Evolutionary conservation across 768 basidiomycete species (phyloP), one percentile per base, ranked within the genome.

Genomic region (Boletales sp.): DNA sequence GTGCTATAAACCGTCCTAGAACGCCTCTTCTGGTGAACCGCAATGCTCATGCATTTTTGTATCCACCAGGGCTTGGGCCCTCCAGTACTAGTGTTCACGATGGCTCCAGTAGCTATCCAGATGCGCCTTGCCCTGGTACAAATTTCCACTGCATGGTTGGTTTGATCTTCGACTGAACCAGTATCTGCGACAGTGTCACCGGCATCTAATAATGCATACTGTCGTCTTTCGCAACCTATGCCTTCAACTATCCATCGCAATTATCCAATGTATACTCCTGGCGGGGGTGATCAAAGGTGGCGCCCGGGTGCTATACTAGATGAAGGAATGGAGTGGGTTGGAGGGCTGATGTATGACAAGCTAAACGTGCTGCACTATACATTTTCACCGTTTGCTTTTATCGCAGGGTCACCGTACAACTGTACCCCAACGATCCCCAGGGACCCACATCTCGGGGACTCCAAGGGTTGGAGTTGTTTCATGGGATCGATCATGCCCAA

Each of bases 221-320:
- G 72, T 33, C 74, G 69, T 28, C 67, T 87, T 48, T 73, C 64
- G 11, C 72, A 78, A 47, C 89, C 89, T 4, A 63, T 74, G 15
- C 89, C 90, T 31, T 71, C 78, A 4, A 58, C 55, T 13, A 72
- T 71, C 4, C 81, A 88, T 61, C 56, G 63, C 15, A 79, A 82
- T 45, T 91, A 90, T 67, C 90, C 89, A 12, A 82, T 84, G 58
- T 81, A 78, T 59, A 88, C 89, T 11, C 76, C 82, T 1, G 84
- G 87, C 2, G 87, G 83, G 11, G 73, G 72, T 28, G 87, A 90
- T 65, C 74, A 73, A 54, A 78, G 86, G 21, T 86, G 87, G 86
- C 49, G 76, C 19, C 68, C 70, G 11, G 77, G 74, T 18, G 76
- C 73, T 47, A 66, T 75, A 12, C 78, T 82, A 57, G 80, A 80